phyloP scores from a whole-genome alignment of 305 asterid genomes.

The Fraxinus sp. region DNA sequence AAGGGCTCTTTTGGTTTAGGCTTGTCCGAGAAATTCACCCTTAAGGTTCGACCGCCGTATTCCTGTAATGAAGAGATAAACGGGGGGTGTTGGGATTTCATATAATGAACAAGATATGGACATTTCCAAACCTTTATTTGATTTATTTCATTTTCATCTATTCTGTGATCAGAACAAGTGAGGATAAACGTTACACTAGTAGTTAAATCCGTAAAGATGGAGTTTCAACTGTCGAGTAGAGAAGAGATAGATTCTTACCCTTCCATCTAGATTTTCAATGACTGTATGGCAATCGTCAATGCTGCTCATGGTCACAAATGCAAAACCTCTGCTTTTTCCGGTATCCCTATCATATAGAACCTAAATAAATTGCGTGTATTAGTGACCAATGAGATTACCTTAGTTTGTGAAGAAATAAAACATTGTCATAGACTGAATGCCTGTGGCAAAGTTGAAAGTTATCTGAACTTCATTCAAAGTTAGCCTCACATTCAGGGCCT shows the following conservation, averaged over 20 bases:
- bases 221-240: background rate
- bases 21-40: constrained; percentile 82
- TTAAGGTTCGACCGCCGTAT: constrained; percentile 74
- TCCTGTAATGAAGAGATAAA: constrained; percentile 42
- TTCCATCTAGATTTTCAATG: constrained; percentile 78
- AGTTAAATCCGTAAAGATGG: background rate
- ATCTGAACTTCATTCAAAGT: background rate
- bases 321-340: constrained; percentile 89
- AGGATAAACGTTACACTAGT: background rate
- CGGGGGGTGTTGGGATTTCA: background rate
- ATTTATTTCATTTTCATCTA: background rate
- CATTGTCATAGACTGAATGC: background rate
- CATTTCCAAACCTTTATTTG: background rate
- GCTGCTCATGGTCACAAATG: constrained; percentile 89
- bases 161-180: background rate
- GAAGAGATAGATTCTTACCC: constrained; percentile 42
- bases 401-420: background rate
- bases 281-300: constrained; percentile 69
- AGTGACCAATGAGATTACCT: background rate
- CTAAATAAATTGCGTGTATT: constrained; percentile 28
- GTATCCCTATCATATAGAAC: constrained; percentile 79
- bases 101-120: background rate
- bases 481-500: background rate
- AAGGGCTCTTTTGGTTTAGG: constrained; percentile 79
- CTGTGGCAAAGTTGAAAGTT: background rate